A percentile compares a stretch with the other conserved stretches of the same genome.
Conservation (phyloP, 257 asterid species). For the Primulina huaijiensis region DNA sequence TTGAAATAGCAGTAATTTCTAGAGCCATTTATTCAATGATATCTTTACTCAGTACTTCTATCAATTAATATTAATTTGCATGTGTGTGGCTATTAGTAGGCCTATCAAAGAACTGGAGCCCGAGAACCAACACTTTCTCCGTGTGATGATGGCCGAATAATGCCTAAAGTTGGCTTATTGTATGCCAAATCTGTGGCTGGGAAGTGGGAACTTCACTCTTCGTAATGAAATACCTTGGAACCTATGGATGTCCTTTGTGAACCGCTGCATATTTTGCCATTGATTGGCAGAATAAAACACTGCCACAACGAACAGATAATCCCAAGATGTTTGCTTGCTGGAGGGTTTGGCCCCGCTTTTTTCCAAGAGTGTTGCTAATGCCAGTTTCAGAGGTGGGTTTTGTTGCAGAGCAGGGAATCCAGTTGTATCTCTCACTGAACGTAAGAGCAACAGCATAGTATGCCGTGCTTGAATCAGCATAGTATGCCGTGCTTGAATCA, state of each 20-base stretch:
- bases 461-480: too few species aligned
- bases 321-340: constrained; percentile 37
- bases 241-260: neutral
- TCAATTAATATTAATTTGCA: neutral
- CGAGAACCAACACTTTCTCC: too few species aligned
- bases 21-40: neutral
- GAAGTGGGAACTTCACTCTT: neutral
- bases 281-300: neutral
- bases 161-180: neutral
- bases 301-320: too few species aligned
- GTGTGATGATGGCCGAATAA: neutral
- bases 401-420: constrained; percentile 47
- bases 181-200: neutral
- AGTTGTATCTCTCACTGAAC: constrained; percentile 23
- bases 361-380: neutral
- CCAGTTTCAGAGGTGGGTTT: constrained; percentile 29
- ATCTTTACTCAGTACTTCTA: too few species aligned
- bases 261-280: neutral
- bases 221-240: constrained; percentile 5
- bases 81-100: neutral
- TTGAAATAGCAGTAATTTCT: too few species aligned
- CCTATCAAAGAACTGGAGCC: neutral
- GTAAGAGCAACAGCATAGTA: constrained; percentile 40
- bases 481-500: too few species aligned
- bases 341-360: constrained; percentile 31